phyloP scores from a whole-genome alignment of 352 stramenopile species.

The Phytophthora tentaculata region DNA sequence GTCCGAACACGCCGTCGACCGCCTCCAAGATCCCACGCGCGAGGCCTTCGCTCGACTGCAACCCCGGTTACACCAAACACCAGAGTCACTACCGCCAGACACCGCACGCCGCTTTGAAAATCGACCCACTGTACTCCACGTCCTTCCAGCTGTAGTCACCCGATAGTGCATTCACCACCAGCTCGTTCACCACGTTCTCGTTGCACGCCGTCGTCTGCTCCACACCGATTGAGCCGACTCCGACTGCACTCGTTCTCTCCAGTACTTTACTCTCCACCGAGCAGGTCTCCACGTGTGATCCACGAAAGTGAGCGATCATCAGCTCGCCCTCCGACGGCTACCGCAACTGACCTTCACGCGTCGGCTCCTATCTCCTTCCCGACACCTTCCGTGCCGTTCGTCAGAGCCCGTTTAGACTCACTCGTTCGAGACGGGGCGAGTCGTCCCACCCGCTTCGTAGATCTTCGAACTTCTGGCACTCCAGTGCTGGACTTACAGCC shows the following conservation, averaged over 20 bases:
- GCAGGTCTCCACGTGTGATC: too few species aligned
- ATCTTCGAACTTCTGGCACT: too few species aligned
- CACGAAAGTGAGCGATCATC: too few species aligned
- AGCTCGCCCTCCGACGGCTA: too few species aligned
- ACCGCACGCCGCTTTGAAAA: not conserved
- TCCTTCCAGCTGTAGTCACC: not conserved
- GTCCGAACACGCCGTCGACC: not conserved
- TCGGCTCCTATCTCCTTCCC: too few species aligned
- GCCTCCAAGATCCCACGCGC: not conserved
- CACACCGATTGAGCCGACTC: not conserved
- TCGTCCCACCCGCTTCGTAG: too few species aligned
- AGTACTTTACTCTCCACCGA: too few species aligned
- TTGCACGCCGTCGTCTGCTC: not conserved
- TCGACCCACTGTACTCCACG: not conserved
- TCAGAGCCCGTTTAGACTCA: too few species aligned
- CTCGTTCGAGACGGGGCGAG: too few species aligned
- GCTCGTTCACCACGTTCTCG: not conserved
- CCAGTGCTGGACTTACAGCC: not conserved
- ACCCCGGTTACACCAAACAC: not conserved
- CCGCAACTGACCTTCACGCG: too few species aligned
- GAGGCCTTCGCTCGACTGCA: not conserved
- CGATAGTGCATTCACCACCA: not conserved
- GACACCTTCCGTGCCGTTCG: too few species aligned
- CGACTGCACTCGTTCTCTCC: not conserved
- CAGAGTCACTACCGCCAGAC: not conserved